These are phyloP conservation scores for Boletus huronensis DNA, from an alignment of 768 basidiomycete species.

Conservation along the genomic window DNA sequence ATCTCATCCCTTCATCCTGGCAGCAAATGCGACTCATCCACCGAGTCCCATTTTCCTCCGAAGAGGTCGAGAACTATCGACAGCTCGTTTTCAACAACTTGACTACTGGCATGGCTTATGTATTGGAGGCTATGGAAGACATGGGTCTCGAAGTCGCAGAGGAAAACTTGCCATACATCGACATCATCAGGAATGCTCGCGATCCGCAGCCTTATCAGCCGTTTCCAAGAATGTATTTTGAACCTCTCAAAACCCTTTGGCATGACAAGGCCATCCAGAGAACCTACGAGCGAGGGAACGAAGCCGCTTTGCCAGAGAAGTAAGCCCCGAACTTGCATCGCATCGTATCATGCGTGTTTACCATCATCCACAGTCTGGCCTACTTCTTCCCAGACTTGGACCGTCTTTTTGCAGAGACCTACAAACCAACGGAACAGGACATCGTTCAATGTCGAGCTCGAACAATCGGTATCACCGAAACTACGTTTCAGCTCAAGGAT, in stretches of 20 bases:
- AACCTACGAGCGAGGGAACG: slow-evolving; percentile 81
- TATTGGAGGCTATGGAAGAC: slow-evolving; percentile 87
- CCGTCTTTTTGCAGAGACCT: slow-evolving; percentile 71
- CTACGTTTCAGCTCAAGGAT: slow-evolving; percentile 71
- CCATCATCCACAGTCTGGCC: slow-evolving; percentile 41
- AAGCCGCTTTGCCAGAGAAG: slow-evolving; percentile 91
- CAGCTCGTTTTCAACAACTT: slow-evolving; percentile 94
- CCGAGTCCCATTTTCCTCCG: slow-evolving; percentile 71
- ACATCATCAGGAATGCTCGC: slow-evolving; percentile 59
- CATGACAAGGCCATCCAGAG: slow-evolving; percentile 67
- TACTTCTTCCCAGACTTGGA: slow-evolving; percentile 82
- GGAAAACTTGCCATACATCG: slow-evolving; percentile 54
- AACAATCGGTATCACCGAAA: slow-evolving; percentile 90
- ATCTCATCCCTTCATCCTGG: not conserved
- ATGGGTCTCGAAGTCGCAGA: slow-evolving; percentile 74
- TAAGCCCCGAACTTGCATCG: slow-evolving; percentile 32
- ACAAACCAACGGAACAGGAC: slow-evolving; percentile 78
- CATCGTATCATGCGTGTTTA: not conserved
- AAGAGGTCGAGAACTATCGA: slow-evolving; percentile 85
- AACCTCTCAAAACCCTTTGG: slow-evolving; percentile 74
- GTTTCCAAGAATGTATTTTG: slow-evolving; percentile 66
- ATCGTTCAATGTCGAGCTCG: slow-evolving; percentile 83
- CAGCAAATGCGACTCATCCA: slow-evolving; percentile 99
- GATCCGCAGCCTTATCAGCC: slow-evolving; percentile 79
- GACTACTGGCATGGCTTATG: slow-evolving; percentile 75